A percentile compares a stretch with the other conserved stretches of the same genome.
phyloP scores from a whole-genome alignment of 345 rosid genomes.

The Hibiscus mutabilis region DNA sequence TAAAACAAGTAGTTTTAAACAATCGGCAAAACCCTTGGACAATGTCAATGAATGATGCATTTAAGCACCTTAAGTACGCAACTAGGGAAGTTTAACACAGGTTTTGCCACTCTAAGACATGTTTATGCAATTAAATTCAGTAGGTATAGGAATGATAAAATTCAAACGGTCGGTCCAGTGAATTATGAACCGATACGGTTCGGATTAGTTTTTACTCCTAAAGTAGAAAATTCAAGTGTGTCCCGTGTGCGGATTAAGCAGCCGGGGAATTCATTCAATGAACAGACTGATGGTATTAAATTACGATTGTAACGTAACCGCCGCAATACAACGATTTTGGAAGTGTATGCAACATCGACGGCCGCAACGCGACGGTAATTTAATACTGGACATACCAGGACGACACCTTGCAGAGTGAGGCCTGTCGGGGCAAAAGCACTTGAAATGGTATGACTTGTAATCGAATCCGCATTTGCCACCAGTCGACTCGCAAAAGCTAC shows the following conservation, averaged over 20 bases:
- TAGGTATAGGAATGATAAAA: no score
- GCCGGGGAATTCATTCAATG: background rate
- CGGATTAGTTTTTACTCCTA: background rate
- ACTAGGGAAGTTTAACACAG: background rate
- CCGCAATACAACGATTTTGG: no score
- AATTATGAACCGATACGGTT: no score
- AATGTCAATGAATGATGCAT: background rate
- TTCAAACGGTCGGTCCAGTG: no score
- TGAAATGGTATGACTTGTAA: background rate
- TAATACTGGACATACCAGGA: slow-evolving; percentile 15
- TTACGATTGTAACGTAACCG: no score
- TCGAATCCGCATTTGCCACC: background rate
- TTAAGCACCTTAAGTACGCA: background rate
- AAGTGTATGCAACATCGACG: no score
- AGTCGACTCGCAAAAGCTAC: background rate
- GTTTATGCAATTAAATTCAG: no score
- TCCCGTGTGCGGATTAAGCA: background rate
- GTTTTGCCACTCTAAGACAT: no score
- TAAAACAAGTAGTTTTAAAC: no score
- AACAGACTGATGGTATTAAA: background rate
- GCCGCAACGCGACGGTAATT: no score
- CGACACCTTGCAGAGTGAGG: slow-evolving; percentile 18
- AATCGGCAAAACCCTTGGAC: background rate
- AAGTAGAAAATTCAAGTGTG: background rate
- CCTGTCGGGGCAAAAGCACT: background rate